Conservation (phyloP, 2,329 filamentous ascomycete genomes). For the Onygena corvina region DNA sequence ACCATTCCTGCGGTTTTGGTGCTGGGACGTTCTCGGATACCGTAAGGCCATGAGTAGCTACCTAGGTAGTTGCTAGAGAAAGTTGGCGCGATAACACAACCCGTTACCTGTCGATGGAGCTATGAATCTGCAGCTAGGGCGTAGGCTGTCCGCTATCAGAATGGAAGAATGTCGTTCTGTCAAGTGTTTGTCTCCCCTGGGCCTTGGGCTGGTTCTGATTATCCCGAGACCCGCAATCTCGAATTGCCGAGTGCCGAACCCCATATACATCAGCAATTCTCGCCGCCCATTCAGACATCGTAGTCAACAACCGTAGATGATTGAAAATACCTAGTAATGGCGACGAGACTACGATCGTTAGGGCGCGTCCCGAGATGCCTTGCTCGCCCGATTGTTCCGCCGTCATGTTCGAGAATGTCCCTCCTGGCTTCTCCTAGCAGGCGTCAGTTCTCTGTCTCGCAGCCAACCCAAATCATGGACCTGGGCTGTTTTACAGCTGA, state of each 20-base stretch:
- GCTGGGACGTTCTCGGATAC: too few relatives aligned
- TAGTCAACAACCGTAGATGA: too few relatives aligned
- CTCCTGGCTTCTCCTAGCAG: background rate
- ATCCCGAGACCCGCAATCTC: background rate
- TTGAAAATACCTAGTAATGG: background rate
- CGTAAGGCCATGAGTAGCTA: too few relatives aligned
- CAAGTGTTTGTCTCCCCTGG: background rate
- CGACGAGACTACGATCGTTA: background rate
- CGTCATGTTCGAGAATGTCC: background rate
- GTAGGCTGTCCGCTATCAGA: too few relatives aligned
- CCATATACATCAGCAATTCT: background rate
- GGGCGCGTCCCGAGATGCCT: background rate
- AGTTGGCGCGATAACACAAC: too few relatives aligned
- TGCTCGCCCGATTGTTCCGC: background rate
- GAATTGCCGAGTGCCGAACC: background rate
- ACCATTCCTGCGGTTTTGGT: too few relatives aligned
- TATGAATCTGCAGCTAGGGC: too few relatives aligned
- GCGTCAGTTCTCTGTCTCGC: slow-evolving; percentile 25
- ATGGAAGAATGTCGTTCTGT: too few relatives aligned
- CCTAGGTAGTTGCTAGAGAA: too few relatives aligned
- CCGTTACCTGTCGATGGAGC: too few relatives aligned
- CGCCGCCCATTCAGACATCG: too few relatives aligned
- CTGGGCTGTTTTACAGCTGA: slow-evolving; percentile 59
- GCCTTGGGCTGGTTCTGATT: background rate
- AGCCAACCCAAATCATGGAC: slow-evolving; percentile 49